A percentile compares a stretch with the other conserved stretches of the same genome.
These are phyloP conservation scores for Phialophora macrospora DNA, from an alignment of 2,329 filamentous ascomycete species.

Conservation along the genomic window DNA sequence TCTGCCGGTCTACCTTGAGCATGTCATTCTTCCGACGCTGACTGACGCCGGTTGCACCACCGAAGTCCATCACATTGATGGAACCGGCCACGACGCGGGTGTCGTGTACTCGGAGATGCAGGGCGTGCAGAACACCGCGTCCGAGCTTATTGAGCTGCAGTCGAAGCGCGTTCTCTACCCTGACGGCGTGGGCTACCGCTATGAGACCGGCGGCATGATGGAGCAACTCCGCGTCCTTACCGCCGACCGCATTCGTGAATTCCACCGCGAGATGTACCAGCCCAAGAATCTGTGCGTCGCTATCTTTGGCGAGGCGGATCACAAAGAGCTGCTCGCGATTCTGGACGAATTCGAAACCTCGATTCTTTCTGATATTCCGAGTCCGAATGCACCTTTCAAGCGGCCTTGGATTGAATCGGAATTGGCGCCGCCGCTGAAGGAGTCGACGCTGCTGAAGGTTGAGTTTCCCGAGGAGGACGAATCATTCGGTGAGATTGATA, in stretches of 20 bases:
- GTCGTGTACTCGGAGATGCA: slow-evolving; percentile 99
- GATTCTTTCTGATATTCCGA: slow-evolving; percentile 80
- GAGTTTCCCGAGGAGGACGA: slow-evolving; percentile 98
- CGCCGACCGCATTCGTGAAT: slow-evolving; percentile 87
- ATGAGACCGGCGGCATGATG: slow-evolving; percentile 98
- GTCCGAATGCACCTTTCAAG: slow-evolving; percentile 74
- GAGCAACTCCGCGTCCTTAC: slow-evolving; percentile 85
- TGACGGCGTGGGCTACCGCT: slow-evolving; percentile 87
- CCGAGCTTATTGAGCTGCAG: slow-evolving; percentile 84
- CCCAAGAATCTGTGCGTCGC: slow-evolving; percentile 92
- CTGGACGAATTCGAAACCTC: slow-evolving; percentile 87
- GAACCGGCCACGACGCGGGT: slow-evolving; percentile 89
- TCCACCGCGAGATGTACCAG: slow-evolving; percentile 97
- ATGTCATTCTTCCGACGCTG: slow-evolving; percentile 86
- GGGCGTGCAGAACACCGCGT: slow-evolving; percentile 81
- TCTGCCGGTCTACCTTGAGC: slow-evolving; percentile 91
- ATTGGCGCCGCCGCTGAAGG: slow-evolving; percentile 71
- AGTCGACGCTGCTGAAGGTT: slow-evolving; percentile 75
- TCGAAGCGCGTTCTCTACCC: slow-evolving; percentile 83
- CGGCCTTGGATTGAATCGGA: slow-evolving; percentile 90
- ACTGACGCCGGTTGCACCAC: slow-evolving; percentile 93
- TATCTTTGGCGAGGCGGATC: slow-evolving; percentile 89
- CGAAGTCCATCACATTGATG: slow-evolving; percentile 95
- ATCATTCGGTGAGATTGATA: slow-evolving; percentile 82
- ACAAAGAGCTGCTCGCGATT: slow-evolving; percentile 76